Conservation (phyloP, 2,329 filamentous ascomycete species). For the Fusarium sp. region DNA sequence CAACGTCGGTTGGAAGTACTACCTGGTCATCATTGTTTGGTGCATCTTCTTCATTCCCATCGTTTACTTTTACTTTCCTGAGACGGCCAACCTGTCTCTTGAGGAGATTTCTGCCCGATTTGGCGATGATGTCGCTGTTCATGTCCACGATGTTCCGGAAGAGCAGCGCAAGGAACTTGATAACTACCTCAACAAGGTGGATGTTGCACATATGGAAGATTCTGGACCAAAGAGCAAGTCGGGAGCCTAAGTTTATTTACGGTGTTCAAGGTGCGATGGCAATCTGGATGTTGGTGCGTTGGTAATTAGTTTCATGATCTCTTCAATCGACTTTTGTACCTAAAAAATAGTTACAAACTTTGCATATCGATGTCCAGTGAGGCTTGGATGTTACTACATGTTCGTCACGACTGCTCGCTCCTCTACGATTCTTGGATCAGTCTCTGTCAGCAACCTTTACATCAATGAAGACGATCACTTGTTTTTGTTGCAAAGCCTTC, state of each 20-base stretch:
- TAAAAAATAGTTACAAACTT: too few relatives aligned
- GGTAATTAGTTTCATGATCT: too few relatives aligned
- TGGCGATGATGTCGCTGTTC: conserved; percentile 63
- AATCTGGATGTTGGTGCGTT: rapidly evolving
- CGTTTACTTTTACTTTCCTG: conserved; percentile 49
- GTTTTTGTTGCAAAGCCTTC: too few relatives aligned
- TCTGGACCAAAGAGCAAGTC: neutral
- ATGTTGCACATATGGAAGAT: neutral
- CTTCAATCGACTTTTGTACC: too few relatives aligned
- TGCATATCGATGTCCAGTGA: too few relatives aligned
- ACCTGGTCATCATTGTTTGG: conserved; percentile 60
- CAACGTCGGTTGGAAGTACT: conserved; percentile 62
- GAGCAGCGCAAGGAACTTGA: conserved; percentile 23
- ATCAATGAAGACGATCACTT: too few relatives aligned
- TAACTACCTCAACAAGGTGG: neutral
- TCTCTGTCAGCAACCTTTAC: too few relatives aligned
- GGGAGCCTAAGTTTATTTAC: neutral
- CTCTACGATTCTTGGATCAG: too few relatives aligned
- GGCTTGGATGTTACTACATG: too few relatives aligned
- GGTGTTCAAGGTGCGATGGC: too few relatives aligned
- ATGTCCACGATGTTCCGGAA: conserved; percentile 57
- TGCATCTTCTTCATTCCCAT: conserved; percentile 47
- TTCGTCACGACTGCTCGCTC: too few relatives aligned
- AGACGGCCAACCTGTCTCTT: conserved; percentile 53
- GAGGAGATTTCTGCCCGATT: conserved; percentile 54